These are phyloP conservation scores for Diaporthe nobilis DNA, from an alignment of 2,329 filamentous ascomycete genomes.

Conservation along the genomic window DNA sequence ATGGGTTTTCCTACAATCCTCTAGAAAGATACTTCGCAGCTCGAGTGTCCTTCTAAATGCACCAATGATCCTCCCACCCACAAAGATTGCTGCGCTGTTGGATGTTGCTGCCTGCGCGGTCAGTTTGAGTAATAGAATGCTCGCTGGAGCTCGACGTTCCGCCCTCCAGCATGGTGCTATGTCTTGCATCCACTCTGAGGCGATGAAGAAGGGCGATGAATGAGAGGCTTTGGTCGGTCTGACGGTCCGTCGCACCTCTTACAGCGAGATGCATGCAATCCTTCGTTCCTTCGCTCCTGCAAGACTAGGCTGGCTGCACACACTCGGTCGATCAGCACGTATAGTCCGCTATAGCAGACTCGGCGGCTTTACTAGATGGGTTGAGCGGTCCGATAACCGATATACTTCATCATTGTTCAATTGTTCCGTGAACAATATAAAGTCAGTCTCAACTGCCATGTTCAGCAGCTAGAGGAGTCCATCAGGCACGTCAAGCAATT, in stretches of 20 bases:
- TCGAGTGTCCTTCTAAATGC: too few relatives aligned
- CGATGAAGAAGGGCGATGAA: too few relatives aligned
- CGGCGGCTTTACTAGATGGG: slow-evolving; percentile 7
- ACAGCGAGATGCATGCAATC: slow-evolving; percentile 1
- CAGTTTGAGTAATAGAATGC: neutral
- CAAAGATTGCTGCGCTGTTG: too few relatives aligned
- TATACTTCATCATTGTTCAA: neutral
- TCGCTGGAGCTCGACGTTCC: neutral
- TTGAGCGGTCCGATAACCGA: slow-evolving; percentile 16
- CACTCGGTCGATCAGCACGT: neutral
- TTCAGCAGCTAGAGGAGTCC: neutral
- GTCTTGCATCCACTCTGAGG: neutral
- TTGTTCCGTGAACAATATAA: neutral
- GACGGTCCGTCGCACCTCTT: too few relatives aligned
- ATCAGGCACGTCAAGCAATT: neutral
- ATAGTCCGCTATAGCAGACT: neutral
- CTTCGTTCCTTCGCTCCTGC: slow-evolving; percentile 19
- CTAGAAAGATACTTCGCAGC: rapidly evolving
- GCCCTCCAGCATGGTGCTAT: neutral
- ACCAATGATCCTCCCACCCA: too few relatives aligned
- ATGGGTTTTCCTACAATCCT: too few relatives aligned
- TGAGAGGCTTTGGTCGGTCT: too few relatives aligned
- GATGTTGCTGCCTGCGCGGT: neutral
- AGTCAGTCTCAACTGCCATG: neutral
- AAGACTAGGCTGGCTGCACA: neutral